phyloP scores from a whole-genome alignment of 768 basidiomycete species.

The Phylloporus arenicola region DNA sequence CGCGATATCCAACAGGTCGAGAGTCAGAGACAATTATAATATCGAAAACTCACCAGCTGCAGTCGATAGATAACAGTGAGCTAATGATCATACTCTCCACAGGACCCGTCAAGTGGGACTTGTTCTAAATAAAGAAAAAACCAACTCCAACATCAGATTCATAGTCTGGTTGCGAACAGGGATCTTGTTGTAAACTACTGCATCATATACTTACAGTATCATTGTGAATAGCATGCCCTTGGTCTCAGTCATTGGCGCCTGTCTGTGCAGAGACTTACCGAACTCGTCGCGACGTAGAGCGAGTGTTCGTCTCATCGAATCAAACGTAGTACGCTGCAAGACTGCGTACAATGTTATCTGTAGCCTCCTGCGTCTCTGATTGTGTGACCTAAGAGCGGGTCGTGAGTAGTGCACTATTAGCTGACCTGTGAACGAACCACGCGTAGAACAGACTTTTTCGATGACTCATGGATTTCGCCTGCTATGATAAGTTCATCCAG shows the following conservation, averaged over 20 bases:
- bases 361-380: too few relatives aligned
- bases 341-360: too few relatives aligned
- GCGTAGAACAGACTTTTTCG: conserved; percentile 63
- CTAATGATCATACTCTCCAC: too few relatives aligned
- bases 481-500: conserved; percentile 91
- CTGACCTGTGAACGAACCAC: conserved; percentile 35
- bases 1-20: too few relatives aligned
- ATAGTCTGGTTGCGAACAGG: conserved; percentile 7
- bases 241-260: not conserved
- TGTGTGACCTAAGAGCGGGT: conserved; percentile 61
- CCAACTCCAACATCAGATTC: conserved; percentile 13
- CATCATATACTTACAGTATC: not conserved
- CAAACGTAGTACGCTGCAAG: too few relatives aligned
- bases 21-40: too few relatives aligned
- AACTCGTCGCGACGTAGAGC: not conserved
- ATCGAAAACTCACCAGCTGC: too few relatives aligned
- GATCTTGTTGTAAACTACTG: not conserved
- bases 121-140: conserved; percentile 56
- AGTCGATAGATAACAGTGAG: too few relatives aligned
- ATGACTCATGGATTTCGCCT: conserved; percentile 92
- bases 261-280: not conserved
- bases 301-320: conserved; percentile 20
- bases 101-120: too few relatives aligned
- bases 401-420: conserved; percentile 11
- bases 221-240: not conserved